phyloP scores from a whole-genome alignment of 2,329 filamentous ascomycete species.

The Intubia oerlemansii region DNA sequence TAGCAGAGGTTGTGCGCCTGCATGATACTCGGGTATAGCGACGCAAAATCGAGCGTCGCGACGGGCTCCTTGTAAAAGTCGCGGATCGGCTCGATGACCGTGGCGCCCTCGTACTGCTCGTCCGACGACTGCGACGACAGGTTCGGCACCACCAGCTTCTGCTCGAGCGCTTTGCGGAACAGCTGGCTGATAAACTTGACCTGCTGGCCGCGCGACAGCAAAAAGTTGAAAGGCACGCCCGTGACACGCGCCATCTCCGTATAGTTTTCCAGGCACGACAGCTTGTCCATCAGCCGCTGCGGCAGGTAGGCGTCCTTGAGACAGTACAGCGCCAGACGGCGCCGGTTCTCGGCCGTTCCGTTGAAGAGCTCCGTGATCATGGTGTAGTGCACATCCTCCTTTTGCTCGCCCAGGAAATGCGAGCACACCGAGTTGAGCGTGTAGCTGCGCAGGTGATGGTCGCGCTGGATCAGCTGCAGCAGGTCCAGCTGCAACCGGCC shows the following conservation, averaged over 20 bases:
- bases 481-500: slow-evolving; percentile 84
- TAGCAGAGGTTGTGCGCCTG: slow-evolving; percentile 98
- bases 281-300: slow-evolving; percentile 85
- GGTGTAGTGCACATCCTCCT: slow-evolving; percentile 95
- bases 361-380: slow-evolving; percentile 99
- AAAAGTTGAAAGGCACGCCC: slow-evolving; percentile 88
- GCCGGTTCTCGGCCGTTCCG: slow-evolving; percentile 77
- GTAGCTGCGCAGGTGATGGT: slow-evolving; percentile 89
- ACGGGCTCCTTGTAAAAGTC: slow-evolving; percentile 91
- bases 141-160: slow-evolving; percentile 88
- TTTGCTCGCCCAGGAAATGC: slow-evolving; percentile 89
- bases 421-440: slow-evolving; percentile 92
- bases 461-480: slow-evolving; percentile 83
- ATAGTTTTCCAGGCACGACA: slow-evolving; percentile 97
- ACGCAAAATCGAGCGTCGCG: slow-evolving; percentile 95
- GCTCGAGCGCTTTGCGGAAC: slow-evolving; percentile 83
- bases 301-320: slow-evolving; percentile 94
- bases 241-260: slow-evolving; percentile 99
- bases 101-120: slow-evolving; percentile 93
- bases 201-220: slow-evolving; percentile 83
- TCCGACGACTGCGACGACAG: slow-evolving; percentile 47
- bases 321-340: slow-evolving; percentile 85
- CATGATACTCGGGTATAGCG: slow-evolving; percentile 95
- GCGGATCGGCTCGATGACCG: slow-evolving; percentile 85
- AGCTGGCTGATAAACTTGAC: slow-evolving; percentile 95